Conservation (phyloP, 129 eudicot species). For the Kitagawia praeruptora region DNA sequence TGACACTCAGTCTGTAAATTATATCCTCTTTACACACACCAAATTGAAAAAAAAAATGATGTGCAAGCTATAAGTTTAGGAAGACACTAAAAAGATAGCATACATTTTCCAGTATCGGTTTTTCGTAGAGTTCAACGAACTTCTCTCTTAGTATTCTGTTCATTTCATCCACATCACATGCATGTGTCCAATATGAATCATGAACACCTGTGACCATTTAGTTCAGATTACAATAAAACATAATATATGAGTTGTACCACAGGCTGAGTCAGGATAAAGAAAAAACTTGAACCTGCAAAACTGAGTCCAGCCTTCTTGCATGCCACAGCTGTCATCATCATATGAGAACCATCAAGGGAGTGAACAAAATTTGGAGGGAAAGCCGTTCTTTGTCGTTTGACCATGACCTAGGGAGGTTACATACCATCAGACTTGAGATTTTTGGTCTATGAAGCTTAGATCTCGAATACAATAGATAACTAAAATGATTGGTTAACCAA, state of each 20-base stretch:
- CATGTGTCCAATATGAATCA: slow-evolving; percentile 99
- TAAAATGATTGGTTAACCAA: neutral
- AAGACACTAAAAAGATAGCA: slow-evolving; percentile 6
- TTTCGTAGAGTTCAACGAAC: slow-evolving; percentile 86
- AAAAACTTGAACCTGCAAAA: slow-evolving; percentile 59
- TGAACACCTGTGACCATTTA: slow-evolving; percentile 66
- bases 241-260: neutral
- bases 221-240: neutral
- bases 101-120: slow-evolving; percentile 78
- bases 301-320: slow-evolving; percentile 78
- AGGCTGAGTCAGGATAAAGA: too few relatives aligned
- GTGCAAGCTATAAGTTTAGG: neutral
- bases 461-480: slow-evolving; percentile 3
- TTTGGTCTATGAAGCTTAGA: neutral
- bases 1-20: neutral
- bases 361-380: slow-evolving; percentile 97
- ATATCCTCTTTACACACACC: neutral
- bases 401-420: slow-evolving; percentile 52
- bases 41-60: neutral
- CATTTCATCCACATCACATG: slow-evolving; percentile 83
- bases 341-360: slow-evolving; percentile 94
- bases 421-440: neutral
- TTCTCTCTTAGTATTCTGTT: slow-evolving; percentile 79
- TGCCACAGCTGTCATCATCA: slow-evolving; percentile 98
- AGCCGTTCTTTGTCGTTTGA: slow-evolving; percentile 81